Evolutionary conservation across 1,139 yeast genomes (phyloP), one percentile per base, ranked within the genome.

Genomic region (Geotrichum histeridarum): DNA sequence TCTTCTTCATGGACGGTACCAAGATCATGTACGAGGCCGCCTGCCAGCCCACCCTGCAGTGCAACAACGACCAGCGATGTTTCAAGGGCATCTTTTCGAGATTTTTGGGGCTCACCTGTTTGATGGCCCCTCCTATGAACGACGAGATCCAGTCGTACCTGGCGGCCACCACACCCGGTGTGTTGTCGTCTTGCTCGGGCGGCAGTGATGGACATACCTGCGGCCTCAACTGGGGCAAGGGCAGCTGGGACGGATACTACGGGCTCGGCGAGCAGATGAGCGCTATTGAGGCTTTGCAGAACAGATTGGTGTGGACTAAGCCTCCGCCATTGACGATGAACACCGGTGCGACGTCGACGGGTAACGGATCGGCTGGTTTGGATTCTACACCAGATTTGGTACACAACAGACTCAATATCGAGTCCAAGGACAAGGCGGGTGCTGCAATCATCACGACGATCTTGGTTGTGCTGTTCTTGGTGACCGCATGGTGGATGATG

Each of bases 211-310:
- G 90, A n/a, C 88, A 86, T 65, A 90, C 97, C 0, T 91, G 97
- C 74, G 97, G 97, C 44, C 68, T 81, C 57, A 78, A 84, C 66
- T 91, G 98, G 98, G 73, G 79, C 45, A 65, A 71, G 33, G 74
- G 71, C 49, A 79, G 80, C 15, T 91, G 90, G 85, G 98, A 91
- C 70, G 84, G 83, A 1, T 68, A 63, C 50, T 90, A 80, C 63
- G 98, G 98, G 12, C 76, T 91, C 42, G 97, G 98, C 60, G 97
- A 91, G 71, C 96, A 91, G 70, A 87, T 91, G 86, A 71, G 82
- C 50, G 95, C 97, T 0, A 74, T 90, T 56, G 97, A 90, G 68
- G 81, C 81, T 4, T 78, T 90, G 66, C 86, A 83, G 61, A 83
- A 74, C 38, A 61, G 78, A 51, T 64, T 80, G 41, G 68, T 74